These are phyloP conservation scores for Trichosporon sp. DNA, from an alignment of 1,284 basidiomycete species.

Conservation along the genomic window DNA sequence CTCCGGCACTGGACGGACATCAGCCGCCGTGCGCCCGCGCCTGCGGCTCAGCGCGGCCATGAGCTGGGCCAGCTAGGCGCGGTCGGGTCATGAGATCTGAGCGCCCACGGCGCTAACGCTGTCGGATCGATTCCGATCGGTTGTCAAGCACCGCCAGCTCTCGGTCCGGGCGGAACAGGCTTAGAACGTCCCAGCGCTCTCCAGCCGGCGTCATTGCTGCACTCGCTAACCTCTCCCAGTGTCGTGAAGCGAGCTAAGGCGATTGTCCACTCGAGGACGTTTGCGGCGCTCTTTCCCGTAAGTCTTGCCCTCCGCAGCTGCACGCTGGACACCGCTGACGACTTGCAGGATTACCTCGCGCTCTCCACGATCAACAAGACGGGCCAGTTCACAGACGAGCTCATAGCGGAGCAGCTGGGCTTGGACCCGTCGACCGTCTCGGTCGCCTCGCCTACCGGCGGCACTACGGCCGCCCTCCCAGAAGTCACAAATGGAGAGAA, in stretches of 20 bases:
- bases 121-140: not conserved
- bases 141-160: not conserved
- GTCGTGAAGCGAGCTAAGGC: slow-evolving; percentile 34
- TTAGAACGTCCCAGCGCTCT: not conserved
- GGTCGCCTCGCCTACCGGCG: not conserved
- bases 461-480: not conserved
- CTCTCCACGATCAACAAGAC: slow-evolving; percentile 33
- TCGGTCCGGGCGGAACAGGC: not conserved
- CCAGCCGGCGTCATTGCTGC: not conserved
- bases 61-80: too few species aligned
- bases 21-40: too few species aligned
- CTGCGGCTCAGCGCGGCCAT: too few species aligned
- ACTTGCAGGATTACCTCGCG: slow-evolving; percentile 39
- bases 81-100: not conserved
- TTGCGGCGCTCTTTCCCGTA: slow-evolving; percentile 39
- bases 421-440: slow-evolving; percentile 15
- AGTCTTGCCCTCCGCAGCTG: slow-evolving; percentile 4
- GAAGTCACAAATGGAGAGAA: not conserved
- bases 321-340: not conserved
- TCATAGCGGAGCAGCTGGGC: slow-evolving; percentile 29
- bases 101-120: not conserved
- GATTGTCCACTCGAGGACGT: slow-evolving; percentile 39
- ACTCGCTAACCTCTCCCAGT: slow-evolving; percentile 4
- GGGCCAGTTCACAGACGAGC: slow-evolving; percentile 32
- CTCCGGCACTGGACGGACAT: not conserved